Percentiles rank a stretch among this genome's conserved stretches.
Conservation (phyloP, 768 basidiomycete genomes). For the Pholiota microspora region DNA sequence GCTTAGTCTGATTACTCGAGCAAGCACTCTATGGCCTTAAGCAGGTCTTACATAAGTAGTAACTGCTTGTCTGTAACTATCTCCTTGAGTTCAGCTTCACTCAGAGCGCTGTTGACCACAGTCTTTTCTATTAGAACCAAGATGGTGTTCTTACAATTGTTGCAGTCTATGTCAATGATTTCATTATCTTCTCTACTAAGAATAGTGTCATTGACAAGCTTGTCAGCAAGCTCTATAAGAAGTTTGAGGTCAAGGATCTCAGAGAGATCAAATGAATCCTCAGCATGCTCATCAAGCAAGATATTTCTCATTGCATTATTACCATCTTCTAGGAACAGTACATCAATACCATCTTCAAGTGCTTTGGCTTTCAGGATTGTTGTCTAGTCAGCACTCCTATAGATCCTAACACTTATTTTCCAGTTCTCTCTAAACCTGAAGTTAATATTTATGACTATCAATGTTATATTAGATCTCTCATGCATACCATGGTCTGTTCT, state of each 20-base stretch:
- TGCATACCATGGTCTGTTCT: not conserved
- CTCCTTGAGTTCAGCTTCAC: constrained; percentile 6
- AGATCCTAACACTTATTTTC: not conserved
- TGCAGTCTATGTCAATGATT: not conserved
- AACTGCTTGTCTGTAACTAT: not conserved
- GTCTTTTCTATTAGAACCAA: not conserved
- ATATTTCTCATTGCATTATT: not conserved
- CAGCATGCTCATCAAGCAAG: not conserved
- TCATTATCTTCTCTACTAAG: not conserved
- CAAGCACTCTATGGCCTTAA: constrained; percentile 6
- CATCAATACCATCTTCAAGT: constrained; percentile 1
- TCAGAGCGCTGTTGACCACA: not conserved
- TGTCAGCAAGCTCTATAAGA: not conserved
- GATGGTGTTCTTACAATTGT: not conserved
- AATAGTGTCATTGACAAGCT: not conserved
- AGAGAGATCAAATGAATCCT: constrained; percentile 4
- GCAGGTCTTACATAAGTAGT: constrained; percentile 4
- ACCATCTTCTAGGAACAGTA: not conserved
- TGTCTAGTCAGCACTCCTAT: not conserved
- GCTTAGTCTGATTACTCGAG: not conserved
- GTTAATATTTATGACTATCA: not conserved
- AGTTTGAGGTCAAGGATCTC: constrained; percentile 3
- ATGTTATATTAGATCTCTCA: not conserved
- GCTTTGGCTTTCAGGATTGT: not conserved
- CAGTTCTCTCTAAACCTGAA: not conserved